These are phyloP conservation scores for Colletotrichum chlorophyti DNA, from an alignment of 2,329 filamentous ascomycete genomes.

Conservation along the genomic window DNA sequence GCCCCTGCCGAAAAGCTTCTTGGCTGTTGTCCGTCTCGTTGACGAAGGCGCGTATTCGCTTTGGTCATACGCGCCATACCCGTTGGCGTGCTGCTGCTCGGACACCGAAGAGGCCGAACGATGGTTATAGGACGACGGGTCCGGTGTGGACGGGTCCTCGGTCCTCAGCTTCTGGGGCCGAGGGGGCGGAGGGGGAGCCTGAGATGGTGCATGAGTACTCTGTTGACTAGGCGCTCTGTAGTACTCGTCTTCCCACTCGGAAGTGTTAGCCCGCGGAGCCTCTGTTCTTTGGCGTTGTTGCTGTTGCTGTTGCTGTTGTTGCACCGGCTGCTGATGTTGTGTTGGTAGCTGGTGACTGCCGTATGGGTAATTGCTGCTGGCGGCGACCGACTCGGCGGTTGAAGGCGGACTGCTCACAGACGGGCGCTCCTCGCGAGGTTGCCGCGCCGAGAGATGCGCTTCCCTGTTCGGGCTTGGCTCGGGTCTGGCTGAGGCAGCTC, in stretches of 20 bases:
- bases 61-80: conserved; percentile 17
- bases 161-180: conserved; percentile 41
- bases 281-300: conserved; percentile 13
- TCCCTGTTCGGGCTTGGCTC: conserved; percentile 9
- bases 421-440: conserved; percentile 12
- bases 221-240: conserved; percentile 28
- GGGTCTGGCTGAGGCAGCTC: background rate
- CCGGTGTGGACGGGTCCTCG: conserved; percentile 26
- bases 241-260: conserved; percentile 31
- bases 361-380: conserved; percentile 20
- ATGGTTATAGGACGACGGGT: conserved; percentile 3
- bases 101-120: conserved; percentile 1
- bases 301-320: too few species aligned
- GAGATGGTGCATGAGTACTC: background rate
- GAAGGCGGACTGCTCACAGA: background rate
- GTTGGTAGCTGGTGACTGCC: background rate
- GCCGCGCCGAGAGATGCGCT: conserved; percentile 5
- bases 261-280: conserved; percentile 15
- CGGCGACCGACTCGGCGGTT: background rate
- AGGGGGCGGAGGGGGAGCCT: conserved; percentile 39
- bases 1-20: conserved; percentile 29
- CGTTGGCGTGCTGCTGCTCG: conserved; percentile 19
- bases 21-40: conserved; percentile 22
- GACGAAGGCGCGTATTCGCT: conserved; percentile 13
- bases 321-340: background rate